Conservation (phyloP, 2,329 filamentous ascomycete species). For the Neoscytalidium dimidiatum region DNA sequence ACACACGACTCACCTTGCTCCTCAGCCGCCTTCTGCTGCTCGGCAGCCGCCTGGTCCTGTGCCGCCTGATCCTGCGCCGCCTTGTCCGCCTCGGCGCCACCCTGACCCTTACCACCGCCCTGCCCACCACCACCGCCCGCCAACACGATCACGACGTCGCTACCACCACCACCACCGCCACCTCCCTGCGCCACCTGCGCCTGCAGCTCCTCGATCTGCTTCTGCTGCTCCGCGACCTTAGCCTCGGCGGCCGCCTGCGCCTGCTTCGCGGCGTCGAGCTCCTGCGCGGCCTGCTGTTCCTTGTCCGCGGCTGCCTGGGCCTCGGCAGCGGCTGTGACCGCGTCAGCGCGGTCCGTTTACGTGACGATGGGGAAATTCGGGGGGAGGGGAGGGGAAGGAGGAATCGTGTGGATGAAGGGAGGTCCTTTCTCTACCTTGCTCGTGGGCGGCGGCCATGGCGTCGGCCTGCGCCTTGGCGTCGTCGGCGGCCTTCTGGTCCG, state of each 20-base stretch:
- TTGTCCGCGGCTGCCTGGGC: background rate
- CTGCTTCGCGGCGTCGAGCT: background rate
- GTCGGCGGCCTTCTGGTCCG: background rate
- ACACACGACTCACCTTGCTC: too few species aligned
- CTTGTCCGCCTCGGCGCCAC: background rate
- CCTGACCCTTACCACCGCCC: background rate
- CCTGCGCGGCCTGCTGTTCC: background rate
- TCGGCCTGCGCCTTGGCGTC: background rate
- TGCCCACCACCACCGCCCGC: background rate
- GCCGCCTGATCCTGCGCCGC: background rate
- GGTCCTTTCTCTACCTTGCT: background rate
- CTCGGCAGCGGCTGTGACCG: background rate
- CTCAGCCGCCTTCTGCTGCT: background rate
- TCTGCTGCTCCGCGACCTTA: background rate
- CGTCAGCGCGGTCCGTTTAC: too few species aligned
- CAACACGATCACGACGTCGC: background rate
- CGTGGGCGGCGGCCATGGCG: background rate
- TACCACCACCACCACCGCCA: background rate
- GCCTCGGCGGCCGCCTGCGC: background rate
- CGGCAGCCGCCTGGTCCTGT: background rate
- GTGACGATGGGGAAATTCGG: too few species aligned
- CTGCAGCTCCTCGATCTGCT: background rate
- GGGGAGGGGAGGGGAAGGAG: too few species aligned
- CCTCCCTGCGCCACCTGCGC: background rate
- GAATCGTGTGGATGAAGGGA: background rate